Percentiles rank a stretch among this genome's conserved stretches.
Conservation (phyloP, 2,329 filamentous ascomycete species). For the Colletotrichum cereale region DNA sequence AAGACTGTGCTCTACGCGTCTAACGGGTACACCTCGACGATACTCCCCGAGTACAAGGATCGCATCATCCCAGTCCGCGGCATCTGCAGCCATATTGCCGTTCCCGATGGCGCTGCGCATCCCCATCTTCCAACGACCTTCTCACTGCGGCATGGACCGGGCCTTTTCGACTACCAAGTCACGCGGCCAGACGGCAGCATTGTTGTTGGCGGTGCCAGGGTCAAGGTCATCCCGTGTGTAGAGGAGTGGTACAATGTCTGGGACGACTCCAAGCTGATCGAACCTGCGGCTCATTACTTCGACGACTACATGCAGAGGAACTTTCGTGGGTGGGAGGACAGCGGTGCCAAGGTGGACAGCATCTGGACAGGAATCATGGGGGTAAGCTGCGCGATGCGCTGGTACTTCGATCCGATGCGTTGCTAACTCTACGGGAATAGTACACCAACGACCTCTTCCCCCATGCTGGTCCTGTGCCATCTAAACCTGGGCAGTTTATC, state of each 20-base stretch:
- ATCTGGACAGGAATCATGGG: constrained; percentile 55
- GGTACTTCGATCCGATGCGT: constrained; percentile 43
- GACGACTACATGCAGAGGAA: constrained; percentile 59
- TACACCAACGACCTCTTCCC: constrained; percentile 33
- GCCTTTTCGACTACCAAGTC: constrained; percentile 54
- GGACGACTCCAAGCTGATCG: constrained; percentile 57
- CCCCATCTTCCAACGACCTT: constrained; percentile 45
- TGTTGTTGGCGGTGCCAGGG: constrained; percentile 55
- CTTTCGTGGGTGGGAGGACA: constrained; percentile 61
- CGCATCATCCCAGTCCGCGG: constrained; percentile 74
- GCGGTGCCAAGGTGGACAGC: constrained; percentile 50
- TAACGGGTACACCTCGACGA: constrained; percentile 74
- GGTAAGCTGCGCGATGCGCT: constrained; percentile 43
- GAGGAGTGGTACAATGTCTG: constrained; percentile 57
- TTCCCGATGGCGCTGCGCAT: constrained; percentile 40
- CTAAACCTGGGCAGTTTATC: constrained; percentile 54
- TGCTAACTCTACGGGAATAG: constrained; percentile 53
- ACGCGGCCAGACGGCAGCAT: constrained; percentile 59
- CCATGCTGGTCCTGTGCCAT: constrained; percentile 50
- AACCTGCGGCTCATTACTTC: constrained; percentile 55
- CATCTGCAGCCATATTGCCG: constrained; percentile 48
- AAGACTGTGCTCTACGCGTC: constrained; percentile 72
- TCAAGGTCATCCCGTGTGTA: constrained; percentile 25
- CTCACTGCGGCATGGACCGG: constrained; percentile 42
- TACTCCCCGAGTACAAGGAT: constrained; percentile 69